phyloP scores from a whole-genome alignment of 75 land plant genomes.

The Pseudotsuga menziesii region DNA sequence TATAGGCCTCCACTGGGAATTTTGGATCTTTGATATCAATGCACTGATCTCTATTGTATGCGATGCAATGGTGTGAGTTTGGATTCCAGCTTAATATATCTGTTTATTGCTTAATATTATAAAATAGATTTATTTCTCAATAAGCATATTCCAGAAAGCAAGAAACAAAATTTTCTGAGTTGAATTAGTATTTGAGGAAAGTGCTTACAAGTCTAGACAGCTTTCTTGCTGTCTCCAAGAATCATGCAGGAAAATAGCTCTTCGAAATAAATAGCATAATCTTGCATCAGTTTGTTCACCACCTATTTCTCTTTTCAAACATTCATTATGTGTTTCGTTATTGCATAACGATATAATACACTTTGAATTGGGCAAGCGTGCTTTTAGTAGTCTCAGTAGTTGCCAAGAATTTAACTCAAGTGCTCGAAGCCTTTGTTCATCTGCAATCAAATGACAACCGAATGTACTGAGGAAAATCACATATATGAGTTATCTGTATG shows the following conservation, averaged over 20 bases:
- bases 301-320: slow-evolving; percentile 3
- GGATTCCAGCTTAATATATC: background rate
- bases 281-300: slow-evolving; percentile 20
- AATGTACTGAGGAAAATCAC: background rate
- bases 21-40: background rate
- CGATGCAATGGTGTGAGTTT: background rate
- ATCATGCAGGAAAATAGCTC: slow-evolving; percentile 44
- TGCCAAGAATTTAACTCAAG: slow-evolving; percentile 91
- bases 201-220: background rate
- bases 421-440: slow-evolving; percentile 67
- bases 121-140: background rate
- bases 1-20: slow-evolving; percentile 35
- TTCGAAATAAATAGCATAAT: slow-evolving; percentile 46
- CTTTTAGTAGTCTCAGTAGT: slow-evolving; percentile 57
- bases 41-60: background rate
- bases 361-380: slow-evolving; percentile 46
- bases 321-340: slow-evolving; percentile 8
- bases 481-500: background rate
- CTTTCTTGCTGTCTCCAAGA: slow-evolving; percentile 37
- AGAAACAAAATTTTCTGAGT: background rate
- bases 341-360: slow-evolving; percentile 33
- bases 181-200: background rate
- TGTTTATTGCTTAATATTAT: background rate
- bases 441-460: slow-evolving; percentile 30
- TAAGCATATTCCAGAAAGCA: background rate